These are phyloP conservation scores for Isoetes taiwanensis DNA, from an alignment of 75 land plant genomes.

Conservation along the genomic window DNA sequence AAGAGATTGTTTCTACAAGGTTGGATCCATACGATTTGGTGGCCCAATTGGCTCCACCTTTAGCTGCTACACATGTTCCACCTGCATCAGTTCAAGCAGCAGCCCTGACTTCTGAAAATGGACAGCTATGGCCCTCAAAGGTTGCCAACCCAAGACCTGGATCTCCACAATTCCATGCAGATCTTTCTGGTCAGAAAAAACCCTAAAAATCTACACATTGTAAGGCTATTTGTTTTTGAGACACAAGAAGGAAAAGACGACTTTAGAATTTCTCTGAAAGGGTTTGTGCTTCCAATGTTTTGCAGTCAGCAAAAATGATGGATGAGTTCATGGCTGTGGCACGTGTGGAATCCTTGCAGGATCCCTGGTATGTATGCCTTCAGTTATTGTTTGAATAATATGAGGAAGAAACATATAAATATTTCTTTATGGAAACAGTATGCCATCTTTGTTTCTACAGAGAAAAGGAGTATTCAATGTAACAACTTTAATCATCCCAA, in stretches of 20 bases:
- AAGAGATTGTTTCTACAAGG: too few relatives aligned
- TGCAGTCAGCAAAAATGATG: conserved; percentile 81
- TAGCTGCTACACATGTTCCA: too few relatives aligned
- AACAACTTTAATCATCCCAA: conserved; percentile 81
- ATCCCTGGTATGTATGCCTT: conserved; percentile 38
- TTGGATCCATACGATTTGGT: too few relatives aligned
- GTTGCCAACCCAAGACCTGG: conserved; percentile 39
- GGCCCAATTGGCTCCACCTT: too few relatives aligned
- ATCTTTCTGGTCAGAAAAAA: conserved; percentile 35
- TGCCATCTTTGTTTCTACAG: too few relatives aligned
- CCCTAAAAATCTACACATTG: conserved; percentile 65
- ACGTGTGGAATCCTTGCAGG: conserved; percentile 93
- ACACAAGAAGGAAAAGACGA: not conserved
- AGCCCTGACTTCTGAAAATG: too few relatives aligned
- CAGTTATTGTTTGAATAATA: not conserved
- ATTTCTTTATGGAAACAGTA: too few relatives aligned
- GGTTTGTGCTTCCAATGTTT: not conserved
- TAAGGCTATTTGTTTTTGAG: conserved; percentile 19
- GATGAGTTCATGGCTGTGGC: conserved; percentile 78
- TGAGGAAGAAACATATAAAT: too few relatives aligned
- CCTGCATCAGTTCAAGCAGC: too few relatives aligned
- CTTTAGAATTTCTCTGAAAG: too few relatives aligned
- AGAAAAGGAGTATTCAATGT: conserved; percentile 66
- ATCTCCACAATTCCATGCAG: conserved; percentile 23
- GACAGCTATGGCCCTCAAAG: conserved; percentile 26